phyloP scores from a whole-genome alignment of 2,329 filamentous ascomycete species.

The Colletotrichum liriopes region DNA sequence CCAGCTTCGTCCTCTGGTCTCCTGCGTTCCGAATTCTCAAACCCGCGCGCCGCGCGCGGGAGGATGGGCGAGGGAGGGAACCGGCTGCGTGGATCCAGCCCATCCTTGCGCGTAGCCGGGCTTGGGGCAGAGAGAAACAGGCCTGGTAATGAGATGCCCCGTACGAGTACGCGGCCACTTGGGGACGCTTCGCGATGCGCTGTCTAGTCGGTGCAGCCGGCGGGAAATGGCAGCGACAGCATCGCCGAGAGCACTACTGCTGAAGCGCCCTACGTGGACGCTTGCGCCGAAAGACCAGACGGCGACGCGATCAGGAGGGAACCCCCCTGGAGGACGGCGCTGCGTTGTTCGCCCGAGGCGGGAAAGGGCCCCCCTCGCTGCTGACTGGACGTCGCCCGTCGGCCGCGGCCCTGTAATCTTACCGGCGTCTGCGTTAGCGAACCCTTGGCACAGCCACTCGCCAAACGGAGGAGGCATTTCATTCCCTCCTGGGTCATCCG shows the following conservation, averaged over 20 bases:
- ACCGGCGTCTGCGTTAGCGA: slow-evolving; percentile 31
- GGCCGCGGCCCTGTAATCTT: slow-evolving; percentile 39
- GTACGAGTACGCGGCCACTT: slow-evolving; percentile 23
- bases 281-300: not conserved
- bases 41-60: slow-evolving; percentile 1
- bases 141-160: slow-evolving; percentile 4
- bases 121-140: slow-evolving; percentile 7
- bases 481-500: not conserved
- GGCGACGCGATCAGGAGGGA: slow-evolving; percentile 15
- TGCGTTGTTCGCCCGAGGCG: slow-evolving; percentile 21
- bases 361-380: slow-evolving; percentile 13
- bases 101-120: slow-evolving; percentile 8
- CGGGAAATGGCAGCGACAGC: not conserved
- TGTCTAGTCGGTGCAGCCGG: not conserved
- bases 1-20: not conserved
- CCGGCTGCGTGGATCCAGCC: slow-evolving; percentile 4
- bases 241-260: not conserved
- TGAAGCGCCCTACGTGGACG: not conserved
- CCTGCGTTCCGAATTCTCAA: slow-evolving; percentile 9
- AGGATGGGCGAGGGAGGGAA: slow-evolving; percentile 29
- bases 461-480: not conserved
- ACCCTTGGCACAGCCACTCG: slow-evolving; percentile 37
- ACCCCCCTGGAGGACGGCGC: slow-evolving; percentile 28
- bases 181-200: not conserved
- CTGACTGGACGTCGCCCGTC: slow-evolving; percentile 30